Evolutionary conservation across 2,329 filamentous ascomycete genomes (phyloP).

Genomic region (Microdochium bolleyi): DNA sequence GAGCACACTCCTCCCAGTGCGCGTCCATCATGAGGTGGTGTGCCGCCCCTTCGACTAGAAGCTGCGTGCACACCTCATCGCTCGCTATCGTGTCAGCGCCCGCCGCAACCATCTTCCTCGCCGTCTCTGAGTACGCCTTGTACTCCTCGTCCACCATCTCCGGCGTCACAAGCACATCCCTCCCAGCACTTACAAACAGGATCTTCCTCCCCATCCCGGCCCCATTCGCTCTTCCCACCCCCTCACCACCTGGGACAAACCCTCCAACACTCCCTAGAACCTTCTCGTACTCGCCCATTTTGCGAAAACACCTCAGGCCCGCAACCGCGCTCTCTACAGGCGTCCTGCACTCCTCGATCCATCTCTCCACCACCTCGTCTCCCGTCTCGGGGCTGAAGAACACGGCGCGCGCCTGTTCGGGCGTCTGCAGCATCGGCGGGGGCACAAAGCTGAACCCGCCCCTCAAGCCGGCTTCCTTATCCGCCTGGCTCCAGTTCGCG

Average conservation of each 20-base stretch:
- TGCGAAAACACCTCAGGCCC: constrained; percentile 2
- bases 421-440: background rate
- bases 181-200: constrained; percentile 2
- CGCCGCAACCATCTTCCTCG: background rate
- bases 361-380: constrained; percentile 1
- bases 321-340: constrained; percentile 1
- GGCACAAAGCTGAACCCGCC: too few species aligned
- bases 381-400: constrained; percentile 5
- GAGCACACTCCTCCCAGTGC: constrained; percentile 5
- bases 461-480: background rate
- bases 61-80: constrained; percentile 1
- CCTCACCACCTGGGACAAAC: background rate
- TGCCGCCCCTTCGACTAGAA: background rate
- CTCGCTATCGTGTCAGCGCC: background rate
- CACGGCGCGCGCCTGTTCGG: constrained; percentile 3
- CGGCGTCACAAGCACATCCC: constrained; percentile 3
- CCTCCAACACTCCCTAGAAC: constrained; percentile 1
- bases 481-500: constrained; percentile 1
- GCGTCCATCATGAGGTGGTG: constrained; percentile 8
- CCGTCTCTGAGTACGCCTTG: background rate
- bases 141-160: constrained; percentile 3
- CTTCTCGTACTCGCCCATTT: constrained; percentile 2
- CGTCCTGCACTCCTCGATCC: constrained; percentile 4
- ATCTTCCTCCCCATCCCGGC: constrained; percentile 1
- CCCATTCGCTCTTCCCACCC: background rate